phyloP scores from a whole-genome alignment of 1,284 basidiomycete species.

The Schizophyllum amplum region DNA sequence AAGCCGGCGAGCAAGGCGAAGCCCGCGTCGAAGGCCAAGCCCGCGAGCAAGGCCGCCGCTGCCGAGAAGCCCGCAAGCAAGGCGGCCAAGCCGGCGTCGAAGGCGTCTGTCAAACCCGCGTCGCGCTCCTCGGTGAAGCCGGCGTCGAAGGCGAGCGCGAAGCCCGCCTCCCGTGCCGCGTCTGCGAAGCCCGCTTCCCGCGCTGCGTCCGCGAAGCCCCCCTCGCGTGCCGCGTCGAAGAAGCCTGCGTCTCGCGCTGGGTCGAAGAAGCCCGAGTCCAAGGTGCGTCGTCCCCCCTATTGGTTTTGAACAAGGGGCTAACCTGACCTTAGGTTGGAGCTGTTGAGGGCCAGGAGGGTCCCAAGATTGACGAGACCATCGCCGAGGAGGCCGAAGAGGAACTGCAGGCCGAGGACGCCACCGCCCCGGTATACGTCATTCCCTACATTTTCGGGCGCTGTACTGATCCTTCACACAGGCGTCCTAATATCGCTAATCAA shows the following conservation, averaged over 20 bases:
- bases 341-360: neutral
- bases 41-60: slow-evolving; percentile 13
- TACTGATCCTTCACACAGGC: too few species aligned
- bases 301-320: neutral
- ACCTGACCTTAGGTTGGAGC: neutral
- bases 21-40: slow-evolving; percentile 21
- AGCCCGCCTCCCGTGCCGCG: neutral
- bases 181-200: slow-evolving; percentile 20
- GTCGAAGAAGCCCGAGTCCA: slow-evolving; percentile 26
- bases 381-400: neutral
- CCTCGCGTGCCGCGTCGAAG: slow-evolving; percentile 18
- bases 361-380: neutral
- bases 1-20: slow-evolving; percentile 14
- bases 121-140: slow-evolving; percentile 21
- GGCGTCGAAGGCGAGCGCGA: slow-evolving; percentile 4
- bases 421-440: neutral
- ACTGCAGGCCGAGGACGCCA: neutral
- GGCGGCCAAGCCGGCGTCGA: slow-evolving; percentile 9
- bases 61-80: slow-evolving; percentile 12
- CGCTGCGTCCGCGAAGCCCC: slow-evolving; percentile 21
- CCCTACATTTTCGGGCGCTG: too few species aligned
- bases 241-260: slow-evolving; percentile 31
- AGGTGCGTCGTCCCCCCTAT: neutral
- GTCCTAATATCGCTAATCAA: neutral
- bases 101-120: neutral